Base-by-base conservation (phyloP, 108 stramenopile genomes). In the Skeletonema menzelii region DNA sequence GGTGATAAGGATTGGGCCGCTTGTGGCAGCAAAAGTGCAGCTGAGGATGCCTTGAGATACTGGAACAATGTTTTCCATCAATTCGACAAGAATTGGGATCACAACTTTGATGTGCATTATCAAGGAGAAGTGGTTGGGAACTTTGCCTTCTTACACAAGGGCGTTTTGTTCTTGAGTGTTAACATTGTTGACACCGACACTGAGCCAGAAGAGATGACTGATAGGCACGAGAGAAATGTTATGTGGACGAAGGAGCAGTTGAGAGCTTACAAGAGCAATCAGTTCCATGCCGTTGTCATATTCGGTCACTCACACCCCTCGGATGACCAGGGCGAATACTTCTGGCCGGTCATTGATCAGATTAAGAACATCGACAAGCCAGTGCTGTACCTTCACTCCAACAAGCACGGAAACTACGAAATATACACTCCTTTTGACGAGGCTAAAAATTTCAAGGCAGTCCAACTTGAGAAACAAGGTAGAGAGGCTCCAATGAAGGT, bases 1-100 rank as follows among this genome's bases (percentile, higher is more conserved):
- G 93, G 91, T 27, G 86, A 86, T 31, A 70, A 84, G 24, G 93
- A 95, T 65, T 92, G 91, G 91, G 73, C 71, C 65, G 86, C 85
- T 10, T 95, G 93, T 64, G 85, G 85, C 6, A 38, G 70, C 37
- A 79, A 72, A 42, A 20, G 72, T 1, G 27, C 65, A 3, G 58
- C 49, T 0, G 15, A 58, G 69, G 17, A 64, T 14, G 49, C 88
- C 1, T 73, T 88, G 24, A 20, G 38, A n/a, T 69, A 64, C 20
- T 95, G 93, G 93, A 56, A 80, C 26, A 53, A 72, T 14, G 70
- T 76, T 19, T 85, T 92, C 24, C 75, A 72, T 17, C 55, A 64
- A 35, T 86, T 90, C 67, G 87, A 90, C 44, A 69, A 72, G 14
- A 70, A 81, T 31, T 88, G 79, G 40, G 30, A 76, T 13, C 34